A percentile compares a stretch with the other conserved stretches of the same genome.
Conservation (phyloP, 371 early-diverging fungal genomes). For the Coemansia sp. region DNA sequence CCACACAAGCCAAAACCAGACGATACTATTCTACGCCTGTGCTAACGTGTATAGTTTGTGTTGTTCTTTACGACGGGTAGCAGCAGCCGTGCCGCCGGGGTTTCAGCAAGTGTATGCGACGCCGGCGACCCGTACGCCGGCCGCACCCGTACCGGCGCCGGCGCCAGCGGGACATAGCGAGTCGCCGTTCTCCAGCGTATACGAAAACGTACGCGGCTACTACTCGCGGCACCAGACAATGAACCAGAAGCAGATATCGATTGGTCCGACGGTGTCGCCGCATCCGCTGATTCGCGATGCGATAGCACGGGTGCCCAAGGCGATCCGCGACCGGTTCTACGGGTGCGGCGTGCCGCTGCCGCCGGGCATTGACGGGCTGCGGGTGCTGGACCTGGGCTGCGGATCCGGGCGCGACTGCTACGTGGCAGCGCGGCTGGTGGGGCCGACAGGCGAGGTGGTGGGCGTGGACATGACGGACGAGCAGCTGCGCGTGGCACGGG, state of each 20-base stretch:
- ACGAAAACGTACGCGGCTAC: conserved; percentile 51
- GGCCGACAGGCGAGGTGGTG: conserved; percentile 50
- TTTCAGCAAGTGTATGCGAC: conserved; percentile 13
- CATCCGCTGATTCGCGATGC: conserved; percentile 51
- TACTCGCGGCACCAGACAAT: conserved; percentile 46
- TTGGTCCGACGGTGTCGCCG: conserved; percentile 47
- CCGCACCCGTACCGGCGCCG: not conserved
- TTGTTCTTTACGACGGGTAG: not conserved
- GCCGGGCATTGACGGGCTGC: conserved; percentile 55
- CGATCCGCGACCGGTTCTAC: conserved; percentile 51
- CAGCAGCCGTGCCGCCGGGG: conserved; percentile 10
- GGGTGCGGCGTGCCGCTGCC: conserved; percentile 57
- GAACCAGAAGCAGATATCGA: conserved; percentile 39
- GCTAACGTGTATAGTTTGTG: too few species aligned
- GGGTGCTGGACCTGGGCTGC: conserved; percentile 55
- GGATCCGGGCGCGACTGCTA: conserved; percentile 58
- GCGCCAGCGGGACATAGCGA: conserved; percentile 5
- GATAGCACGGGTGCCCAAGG: conserved; percentile 40
- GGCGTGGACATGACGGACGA: conserved; percentile 59
- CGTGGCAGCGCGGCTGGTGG: conserved; percentile 55
- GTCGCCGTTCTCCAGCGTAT: conserved; percentile 36
- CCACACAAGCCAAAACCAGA: not conserved
- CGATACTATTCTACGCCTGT: too few species aligned
- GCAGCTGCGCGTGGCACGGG: conserved; percentile 52
- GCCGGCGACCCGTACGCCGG: conserved; percentile 3